Conservation (phyloP, 495 filamentous ascomycete genomes). For the Penicillium malachiteum region DNA sequence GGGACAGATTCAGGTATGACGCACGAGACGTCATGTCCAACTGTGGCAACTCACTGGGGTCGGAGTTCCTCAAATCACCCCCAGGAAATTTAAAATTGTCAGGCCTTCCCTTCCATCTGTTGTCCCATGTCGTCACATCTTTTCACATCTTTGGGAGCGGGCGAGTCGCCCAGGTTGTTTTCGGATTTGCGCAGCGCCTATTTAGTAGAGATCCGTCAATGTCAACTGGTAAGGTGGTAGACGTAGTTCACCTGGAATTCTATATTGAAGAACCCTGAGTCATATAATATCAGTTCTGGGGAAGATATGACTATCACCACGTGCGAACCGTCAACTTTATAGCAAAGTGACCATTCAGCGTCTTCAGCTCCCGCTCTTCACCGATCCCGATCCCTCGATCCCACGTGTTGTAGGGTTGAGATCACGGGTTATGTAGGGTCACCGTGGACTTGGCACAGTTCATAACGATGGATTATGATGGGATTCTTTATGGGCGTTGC, state of each 20-base stretch:
- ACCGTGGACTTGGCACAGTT: too few relatives aligned
- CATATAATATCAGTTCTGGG: not conserved
- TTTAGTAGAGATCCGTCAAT: not conserved
- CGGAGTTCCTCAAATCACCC: too few relatives aligned
- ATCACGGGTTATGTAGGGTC: not conserved
- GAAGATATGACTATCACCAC: not conserved
- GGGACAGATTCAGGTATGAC: not conserved
- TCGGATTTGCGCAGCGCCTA: not conserved
- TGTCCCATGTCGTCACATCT: not conserved
- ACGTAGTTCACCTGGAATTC: too few relatives aligned
- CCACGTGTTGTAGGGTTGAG: not conserved
- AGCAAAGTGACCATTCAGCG: not conserved
- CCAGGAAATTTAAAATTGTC: too few relatives aligned
- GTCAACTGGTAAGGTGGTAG: not conserved
- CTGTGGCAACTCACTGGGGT: not conserved
- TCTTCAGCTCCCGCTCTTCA: not conserved
- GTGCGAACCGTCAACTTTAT: slow-evolving; percentile 4
- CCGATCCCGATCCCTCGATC: not conserved
- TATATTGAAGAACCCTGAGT: too few relatives aligned
- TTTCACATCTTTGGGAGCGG: not conserved
- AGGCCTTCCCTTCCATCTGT: too few relatives aligned
- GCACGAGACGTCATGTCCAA: slow-evolving; percentile 2
- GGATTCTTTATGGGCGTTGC: too few relatives aligned
- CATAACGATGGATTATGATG: too few relatives aligned
- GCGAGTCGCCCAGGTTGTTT: not conserved